Base-by-base conservation (phyloP, 2,329 filamentous ascomycete genomes). In the Nigrospora oryzae region DNA sequence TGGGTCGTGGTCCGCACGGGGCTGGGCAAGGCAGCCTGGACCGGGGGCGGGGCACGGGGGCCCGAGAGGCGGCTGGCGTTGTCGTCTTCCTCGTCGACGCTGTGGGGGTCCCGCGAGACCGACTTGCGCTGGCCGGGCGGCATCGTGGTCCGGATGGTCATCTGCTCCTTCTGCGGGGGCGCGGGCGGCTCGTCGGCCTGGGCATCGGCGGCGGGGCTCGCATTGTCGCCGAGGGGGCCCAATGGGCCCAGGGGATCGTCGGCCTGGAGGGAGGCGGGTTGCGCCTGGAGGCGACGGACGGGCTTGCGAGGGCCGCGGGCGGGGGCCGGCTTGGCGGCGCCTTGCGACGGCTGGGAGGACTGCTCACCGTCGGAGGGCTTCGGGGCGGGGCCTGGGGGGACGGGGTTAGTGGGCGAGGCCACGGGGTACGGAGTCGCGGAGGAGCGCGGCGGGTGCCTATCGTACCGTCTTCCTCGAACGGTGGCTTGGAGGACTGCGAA, bases 161-260 rank as follows among this genome's bases (percentile, higher is more conserved):
- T 68, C 59, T 80, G 76, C 63, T 86, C 82, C 65, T 86, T 85
- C 60, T 76, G 73, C 32, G 82, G 82, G 38, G 81, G 82, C 47
- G 69, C 81, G n/a, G 85, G 84, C 46, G 85, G 84, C 48, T 79
- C 73, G 48, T 72, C 58, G 44, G 53, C 51, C 45, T 53, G 53
- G 46, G 56, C 49, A 47, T 57, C 53, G 45, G 65, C 57, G 16
- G 55, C 55, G 5, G 60, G 62, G 32, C 59, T 56, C 34, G 58
- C 54, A 57, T 66, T 67, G 47, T 74, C 74, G 42, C 78, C 77
- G 28, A 83, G 64, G 44, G 82, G 83, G 47, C 87, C 87, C 42
- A 94, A 70, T 17, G 87, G 87, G 1, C 87, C 88, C 38, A 90
- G 76, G 45, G 85, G 84, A 60, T 89, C 85, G 37, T 83, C 79